Evolutionary conservation across 768 basidiomycete genomes (phyloP).

Genomic region (Tremella fuciformis): DNA sequence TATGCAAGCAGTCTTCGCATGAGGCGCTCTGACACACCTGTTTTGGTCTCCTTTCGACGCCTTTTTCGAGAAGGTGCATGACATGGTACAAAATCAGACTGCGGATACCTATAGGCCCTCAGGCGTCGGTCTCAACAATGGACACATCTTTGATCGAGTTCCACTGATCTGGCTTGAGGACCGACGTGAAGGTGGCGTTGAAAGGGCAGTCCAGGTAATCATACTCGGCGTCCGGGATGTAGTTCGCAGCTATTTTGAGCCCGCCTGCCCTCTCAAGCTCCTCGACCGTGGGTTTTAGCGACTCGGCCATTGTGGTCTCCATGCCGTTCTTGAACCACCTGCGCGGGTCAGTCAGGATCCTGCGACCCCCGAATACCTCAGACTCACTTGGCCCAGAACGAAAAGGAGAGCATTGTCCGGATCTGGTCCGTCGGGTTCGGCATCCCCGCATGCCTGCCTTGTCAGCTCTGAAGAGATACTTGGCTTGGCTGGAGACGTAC

Average conservation of each 20-base stretch:
- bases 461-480: neutral
- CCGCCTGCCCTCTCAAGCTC: constrained; percentile 5
- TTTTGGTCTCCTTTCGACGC: too few species aligned
- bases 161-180: constrained; percentile 10
- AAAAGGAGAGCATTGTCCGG: constrained; percentile 11
- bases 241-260: constrained; percentile 3
- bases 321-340: constrained; percentile 11
- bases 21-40: too few species aligned
- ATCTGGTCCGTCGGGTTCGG: constrained; percentile 10
- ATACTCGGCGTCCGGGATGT: constrained; percentile 10
- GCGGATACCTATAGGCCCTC: too few species aligned
- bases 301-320: constrained; percentile 6
- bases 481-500: constrained; percentile 2
- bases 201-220: constrained; percentile 12
- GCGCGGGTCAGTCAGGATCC: neutral
- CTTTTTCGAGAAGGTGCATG: neutral
- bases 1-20: too few species aligned
- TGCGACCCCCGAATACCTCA: neutral
- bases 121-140: constrained; percentile 8
- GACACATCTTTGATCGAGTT: constrained; percentile 10
- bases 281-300: constrained; percentile 9
- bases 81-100: neutral
- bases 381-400: constrained; percentile 11
- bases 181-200: constrained; percentile 13
- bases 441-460: constrained; percentile 14